Percentiles rank a stretch among this genome's conserved stretches.
phyloP scores from a whole-genome alignment of 2,329 filamentous ascomycete species.

The Claviceps sp. region DNA sequence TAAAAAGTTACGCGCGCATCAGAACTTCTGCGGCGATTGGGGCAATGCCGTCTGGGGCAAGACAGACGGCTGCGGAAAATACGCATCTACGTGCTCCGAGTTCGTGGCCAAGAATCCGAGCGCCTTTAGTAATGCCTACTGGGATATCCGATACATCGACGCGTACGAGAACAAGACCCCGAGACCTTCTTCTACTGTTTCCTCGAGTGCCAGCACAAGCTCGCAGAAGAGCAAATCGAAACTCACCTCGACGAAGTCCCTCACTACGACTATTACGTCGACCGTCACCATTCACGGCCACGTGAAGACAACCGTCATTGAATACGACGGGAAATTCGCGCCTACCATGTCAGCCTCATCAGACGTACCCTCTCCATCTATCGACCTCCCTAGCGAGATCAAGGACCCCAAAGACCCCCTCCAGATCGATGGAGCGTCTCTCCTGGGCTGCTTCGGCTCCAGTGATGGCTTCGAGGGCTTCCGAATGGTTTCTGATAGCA shows the following conservation, averaged over 20 bases:
- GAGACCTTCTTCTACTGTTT: not conserved
- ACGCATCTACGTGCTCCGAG: conserved; percentile 31
- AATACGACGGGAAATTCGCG: not conserved
- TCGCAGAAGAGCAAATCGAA: no score
- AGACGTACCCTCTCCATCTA: conserved; percentile 1
- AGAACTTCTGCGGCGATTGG: conserved; percentile 67
- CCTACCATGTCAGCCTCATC: not conserved
- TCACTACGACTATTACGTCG: not conserved
- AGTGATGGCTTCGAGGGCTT: conserved; percentile 23
- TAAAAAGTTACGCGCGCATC: no score
- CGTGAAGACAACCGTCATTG: conserved; percentile 2
- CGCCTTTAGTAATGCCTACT: conserved; percentile 28
- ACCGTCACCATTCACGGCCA: conserved; percentile 13
- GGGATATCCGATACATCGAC: conserved; percentile 44
- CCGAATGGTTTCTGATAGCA: conserved; percentile 12
- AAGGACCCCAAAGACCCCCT: conserved; percentile 17
- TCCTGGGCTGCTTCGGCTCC: conserved; percentile 30
- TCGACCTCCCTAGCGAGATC: conserved; percentile 3
- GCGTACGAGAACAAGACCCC: conserved; percentile 21
- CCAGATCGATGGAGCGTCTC: conserved; percentile 18
- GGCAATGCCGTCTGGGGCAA: conserved; percentile 36
- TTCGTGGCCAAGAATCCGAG: conserved; percentile 32
- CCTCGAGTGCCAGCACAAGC: no score
- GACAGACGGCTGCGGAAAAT: conserved; percentile 23
- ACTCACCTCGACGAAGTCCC: not conserved